Evolutionary conservation across 2,329 filamentous ascomycete species (phyloP).

Genomic region (Herpotrichia juniperi): DNA sequence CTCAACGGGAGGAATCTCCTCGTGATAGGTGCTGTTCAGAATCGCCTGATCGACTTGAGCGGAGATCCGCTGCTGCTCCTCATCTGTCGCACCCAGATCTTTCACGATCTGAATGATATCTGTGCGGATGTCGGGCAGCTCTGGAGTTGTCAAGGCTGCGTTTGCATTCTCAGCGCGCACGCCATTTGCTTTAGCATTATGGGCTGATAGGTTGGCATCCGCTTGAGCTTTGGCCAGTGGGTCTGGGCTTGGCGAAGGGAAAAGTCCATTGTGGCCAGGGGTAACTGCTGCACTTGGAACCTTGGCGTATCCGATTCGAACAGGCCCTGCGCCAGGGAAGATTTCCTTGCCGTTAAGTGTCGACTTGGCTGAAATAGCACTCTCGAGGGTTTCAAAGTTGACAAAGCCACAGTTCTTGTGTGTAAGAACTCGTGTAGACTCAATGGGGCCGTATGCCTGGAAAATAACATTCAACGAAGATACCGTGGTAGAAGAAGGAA

Average conservation of each 20-base stretch:
- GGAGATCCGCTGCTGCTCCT: constrained; percentile 76
- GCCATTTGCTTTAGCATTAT: constrained; percentile 37
- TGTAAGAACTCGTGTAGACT: constrained; percentile 90
- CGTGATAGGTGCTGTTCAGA: constrained; percentile 71
- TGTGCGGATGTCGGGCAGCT: constrained; percentile 76
- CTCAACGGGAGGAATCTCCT: constrained; percentile 86
- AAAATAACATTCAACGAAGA: constrained; percentile 96
- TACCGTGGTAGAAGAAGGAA: constrained; percentile 94
- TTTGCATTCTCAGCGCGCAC: constrained; percentile 53
- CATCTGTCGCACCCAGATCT: constrained; percentile 84
- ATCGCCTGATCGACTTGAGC: constrained; percentile 78
- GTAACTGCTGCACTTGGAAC: constrained; percentile 88
- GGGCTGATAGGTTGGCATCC: constrained; percentile 43
- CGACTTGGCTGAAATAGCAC: constrained; percentile 85
- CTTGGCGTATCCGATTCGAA: constrained; percentile 97
- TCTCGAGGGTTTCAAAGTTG: constrained; percentile 92
- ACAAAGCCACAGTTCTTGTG: constrained; percentile 99
- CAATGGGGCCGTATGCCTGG: constrained; percentile 86
- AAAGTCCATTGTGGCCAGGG: constrained; percentile 84
- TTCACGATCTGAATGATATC: constrained; percentile 87
- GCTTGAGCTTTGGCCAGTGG: constrained; percentile 67
- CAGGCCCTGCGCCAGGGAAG: constrained; percentile 92
- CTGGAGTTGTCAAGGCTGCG: constrained; percentile 69
- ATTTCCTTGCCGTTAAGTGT: constrained; percentile 96
- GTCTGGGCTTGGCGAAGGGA: constrained; percentile 89